A percentile compares a stretch with the other conserved stretches of the same genome.
Evolutionary conservation across 805 yeast genomes (phyloP).

Genomic region (Wickerhamomyces bisporus): DNA sequence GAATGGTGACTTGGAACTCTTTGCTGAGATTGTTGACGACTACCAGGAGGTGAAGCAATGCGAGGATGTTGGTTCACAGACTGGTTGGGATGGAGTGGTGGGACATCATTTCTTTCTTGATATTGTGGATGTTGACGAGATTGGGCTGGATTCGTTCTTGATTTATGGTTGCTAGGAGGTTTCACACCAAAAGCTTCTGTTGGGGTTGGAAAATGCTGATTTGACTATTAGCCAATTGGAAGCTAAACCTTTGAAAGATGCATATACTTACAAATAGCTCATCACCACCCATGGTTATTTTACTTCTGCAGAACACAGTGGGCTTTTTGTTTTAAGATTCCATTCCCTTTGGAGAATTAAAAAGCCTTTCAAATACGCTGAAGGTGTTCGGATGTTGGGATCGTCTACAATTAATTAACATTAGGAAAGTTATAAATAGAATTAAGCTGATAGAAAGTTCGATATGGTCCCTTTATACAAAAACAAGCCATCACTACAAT

Average conservation of each 20-base stretch:
- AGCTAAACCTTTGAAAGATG: too few species aligned
- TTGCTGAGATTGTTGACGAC: slow-evolving; percentile 6
- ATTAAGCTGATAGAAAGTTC: too few species aligned
- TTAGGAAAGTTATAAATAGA: too few species aligned
- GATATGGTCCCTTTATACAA: too few species aligned
- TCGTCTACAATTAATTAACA: too few species aligned
- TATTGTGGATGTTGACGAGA: background rate
- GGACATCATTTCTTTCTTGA: background rate
- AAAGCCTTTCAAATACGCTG: too few species aligned
- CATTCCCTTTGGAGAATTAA: too few species aligned
- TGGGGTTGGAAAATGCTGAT: slow-evolving; percentile 26
- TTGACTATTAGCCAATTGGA: slow-evolving; percentile 5
- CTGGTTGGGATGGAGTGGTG: slow-evolving; percentile 9
- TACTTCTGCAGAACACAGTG: too few species aligned
- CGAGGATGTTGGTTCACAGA: slow-evolving; percentile 1
- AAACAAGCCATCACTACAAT: too few species aligned
- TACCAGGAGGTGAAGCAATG: slow-evolving; percentile 2
- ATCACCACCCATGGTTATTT: slow-evolving; percentile 21
- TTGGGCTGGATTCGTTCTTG: slow-evolving; percentile 6
- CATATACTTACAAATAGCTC: slow-evolving; percentile 21
- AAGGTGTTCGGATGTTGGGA: background rate
- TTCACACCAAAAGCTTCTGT: slow-evolving; percentile 24
- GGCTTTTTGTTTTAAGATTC: too few species aligned
- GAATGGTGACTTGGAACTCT: slow-evolving; percentile 2
- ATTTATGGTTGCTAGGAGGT: slow-evolving; percentile 1